phyloP scores from a whole-genome alignment of 1,284 basidiomycete species.

The Leccinum ponderosum region DNA sequence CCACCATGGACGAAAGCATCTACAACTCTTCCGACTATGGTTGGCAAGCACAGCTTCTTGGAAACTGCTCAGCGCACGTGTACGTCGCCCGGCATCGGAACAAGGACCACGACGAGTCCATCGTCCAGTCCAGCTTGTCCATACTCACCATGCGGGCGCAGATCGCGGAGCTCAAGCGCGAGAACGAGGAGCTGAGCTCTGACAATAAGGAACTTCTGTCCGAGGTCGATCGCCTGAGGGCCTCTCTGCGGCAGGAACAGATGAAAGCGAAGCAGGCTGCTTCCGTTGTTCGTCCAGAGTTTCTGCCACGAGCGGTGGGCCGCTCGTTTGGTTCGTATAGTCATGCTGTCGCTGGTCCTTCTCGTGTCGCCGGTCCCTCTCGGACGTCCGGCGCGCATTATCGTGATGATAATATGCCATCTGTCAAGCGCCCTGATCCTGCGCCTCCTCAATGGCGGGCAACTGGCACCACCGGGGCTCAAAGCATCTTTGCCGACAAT shows the following conservation, averaged over 20 bases:
- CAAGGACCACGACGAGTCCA: constrained; percentile 29
- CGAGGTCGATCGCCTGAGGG: constrained; percentile 32
- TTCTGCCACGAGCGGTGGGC: not conserved
- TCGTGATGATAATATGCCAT: not conserved
- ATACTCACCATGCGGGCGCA: constrained; percentile 45
- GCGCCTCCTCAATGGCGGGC: not conserved
- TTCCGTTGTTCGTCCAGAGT: not conserved
- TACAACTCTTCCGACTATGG: constrained; percentile 48
- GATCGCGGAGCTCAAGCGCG: constrained; percentile 37
- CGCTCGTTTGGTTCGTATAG: constrained; percentile 15
- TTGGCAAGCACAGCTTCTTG: constrained; percentile 66
- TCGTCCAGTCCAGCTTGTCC: constrained; percentile 50
- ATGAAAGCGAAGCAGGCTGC: constrained; percentile 1
- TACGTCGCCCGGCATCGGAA: constrained; percentile 36
- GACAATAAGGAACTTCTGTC: constrained; percentile 38
- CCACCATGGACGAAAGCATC: constrained; percentile 42
- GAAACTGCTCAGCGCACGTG: constrained; percentile 57
- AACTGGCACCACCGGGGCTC: constrained; percentile 10
- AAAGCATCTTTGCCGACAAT: constrained; percentile 32
- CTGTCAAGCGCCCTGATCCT: not conserved
- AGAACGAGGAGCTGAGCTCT: constrained; percentile 32
- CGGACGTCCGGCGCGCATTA: constrained; percentile 12
- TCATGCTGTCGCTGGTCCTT: constrained; percentile 28
- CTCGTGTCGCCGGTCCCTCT: constrained; percentile 21
- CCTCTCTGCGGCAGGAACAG: constrained; percentile 22